Base-by-base conservation (phyloP, 2,329 filamentous ascomycete species). In the Sporothrix globosa region DNA sequence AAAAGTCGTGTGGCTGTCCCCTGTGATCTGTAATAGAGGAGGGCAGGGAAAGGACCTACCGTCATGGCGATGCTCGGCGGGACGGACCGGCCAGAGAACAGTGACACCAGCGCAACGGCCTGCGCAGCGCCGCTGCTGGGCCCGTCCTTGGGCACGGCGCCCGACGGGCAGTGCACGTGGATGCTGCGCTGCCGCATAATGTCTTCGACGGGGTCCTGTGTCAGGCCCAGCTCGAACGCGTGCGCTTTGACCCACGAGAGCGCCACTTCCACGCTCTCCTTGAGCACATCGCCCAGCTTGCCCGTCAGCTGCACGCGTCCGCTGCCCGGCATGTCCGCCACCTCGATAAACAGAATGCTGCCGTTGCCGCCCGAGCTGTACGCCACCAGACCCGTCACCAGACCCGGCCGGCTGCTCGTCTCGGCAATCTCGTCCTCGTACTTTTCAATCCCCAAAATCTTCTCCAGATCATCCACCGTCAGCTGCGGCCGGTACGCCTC, bases 241-340 rank as follows among this genome's bases (percentile, higher is more conserved):
- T 99, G 95, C 4, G 93, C 92, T 80, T 97, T 97, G 67, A 99
- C 96, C 96, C 96, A 99, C 19, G 91, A 95, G 46, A 98, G 85
- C 13, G 96, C 96, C 24, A 99, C 96, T 80, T 98, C 95, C 54
- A 98, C 96, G 73, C 91, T 95, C 81, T 99, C 96, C 81, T 98
- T 98, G 71, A 99, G 88, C 41, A 99, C 96, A 75, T 97, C 94
- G 73, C 96, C 96, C 7, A 99, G 88, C 79, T 97, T 98, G 73
- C 96, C 96, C 0, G 96, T 99, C 34, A 99, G 88, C 81, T 98
- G 96, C 48, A 99, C 93, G 68, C 91, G 90, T 46, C 96, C 96
- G 70, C 88, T 90, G 63, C 96, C 96, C 56, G 96, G 96, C 93
- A 98, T 98, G 78, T 97, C 94, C 13, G 95, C 93, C 58, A 97